Conservation (phyloP, 768 basidiomycete species). For the Saitozyma podzolica region DNA sequence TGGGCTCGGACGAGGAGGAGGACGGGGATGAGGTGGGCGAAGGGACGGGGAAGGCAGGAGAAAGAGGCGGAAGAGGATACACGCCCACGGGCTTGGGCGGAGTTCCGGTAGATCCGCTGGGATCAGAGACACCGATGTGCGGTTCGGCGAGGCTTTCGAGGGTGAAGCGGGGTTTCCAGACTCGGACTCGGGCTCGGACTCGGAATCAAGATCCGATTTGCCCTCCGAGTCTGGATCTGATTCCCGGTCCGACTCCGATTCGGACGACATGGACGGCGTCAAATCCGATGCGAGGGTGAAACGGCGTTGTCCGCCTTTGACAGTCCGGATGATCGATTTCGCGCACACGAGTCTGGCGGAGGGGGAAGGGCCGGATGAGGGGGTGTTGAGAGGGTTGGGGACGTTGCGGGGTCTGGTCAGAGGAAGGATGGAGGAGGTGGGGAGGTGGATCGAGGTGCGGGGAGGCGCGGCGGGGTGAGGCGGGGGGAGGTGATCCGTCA, state of each 20-base stretch:
- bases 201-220: too few species aligned
- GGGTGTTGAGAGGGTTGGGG: conserved; percentile 72
- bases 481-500: too few species aligned
- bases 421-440: conserved; percentile 59
- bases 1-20: conserved; percentile 36
- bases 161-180: too few species aligned
- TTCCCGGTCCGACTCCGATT: conserved; percentile 37
- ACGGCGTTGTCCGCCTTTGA: conserved; percentile 58
- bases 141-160: too few species aligned
- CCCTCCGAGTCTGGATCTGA: too few species aligned
- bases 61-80: too few species aligned
- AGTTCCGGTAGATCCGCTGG: too few species aligned
- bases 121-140: too few species aligned
- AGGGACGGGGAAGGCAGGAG: conserved; percentile 8
- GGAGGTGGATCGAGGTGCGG: too few species aligned
- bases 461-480: too few species aligned
- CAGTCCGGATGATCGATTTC: conserved; percentile 87
- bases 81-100: too few species aligned
- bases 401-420: conserved; percentile 67
- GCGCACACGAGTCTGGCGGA: conserved; percentile 74
- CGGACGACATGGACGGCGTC: conserved; percentile 27
- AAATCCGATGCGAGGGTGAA: conserved; percentile 29
- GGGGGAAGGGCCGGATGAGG: conserved; percentile 74
- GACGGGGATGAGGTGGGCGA: conserved; percentile 46
- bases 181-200: too few species aligned